Evolutionary conservation across 2,329 filamentous ascomycete species (phyloP).

Genomic region (Colletotrichum sansevieriae): DNA sequence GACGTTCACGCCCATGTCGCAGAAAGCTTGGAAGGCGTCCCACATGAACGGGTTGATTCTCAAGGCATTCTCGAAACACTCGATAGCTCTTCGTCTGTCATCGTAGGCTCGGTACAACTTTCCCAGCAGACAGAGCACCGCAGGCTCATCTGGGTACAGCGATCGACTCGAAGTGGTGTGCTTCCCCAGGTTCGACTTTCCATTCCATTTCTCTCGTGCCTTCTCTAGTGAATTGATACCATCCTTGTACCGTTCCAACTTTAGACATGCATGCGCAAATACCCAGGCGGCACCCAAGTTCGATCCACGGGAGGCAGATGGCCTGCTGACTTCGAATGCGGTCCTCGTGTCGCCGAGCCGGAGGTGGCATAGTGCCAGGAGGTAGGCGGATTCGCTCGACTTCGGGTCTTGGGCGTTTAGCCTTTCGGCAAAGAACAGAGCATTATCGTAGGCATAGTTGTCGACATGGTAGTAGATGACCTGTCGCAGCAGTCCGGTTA

Average conservation of each 20-base stretch:
- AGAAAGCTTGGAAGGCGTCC: conserved; percentile 93
- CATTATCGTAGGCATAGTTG: conserved; percentile 89
- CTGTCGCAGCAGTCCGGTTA: conserved; percentile 68
- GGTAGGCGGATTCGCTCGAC: conserved; percentile 83
- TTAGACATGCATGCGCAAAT: conserved; percentile 89
- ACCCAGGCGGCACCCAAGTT: conserved; percentile 92
- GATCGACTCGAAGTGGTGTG: conserved; percentile 83
- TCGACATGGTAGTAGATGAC: conserved; percentile 81
- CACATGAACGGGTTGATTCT: conserved; percentile 97
- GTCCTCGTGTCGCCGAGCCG: conserved; percentile 86
- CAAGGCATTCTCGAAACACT: conserved; percentile 88
- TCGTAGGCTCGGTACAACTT: conserved; percentile 90
- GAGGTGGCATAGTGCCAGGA: conserved; percentile 87
- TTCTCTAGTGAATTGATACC: conserved; percentile 89
- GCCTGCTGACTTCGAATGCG: conserved; percentile 85
- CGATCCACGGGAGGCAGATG: conserved; percentile 75
- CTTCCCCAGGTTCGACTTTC: conserved; percentile 83
- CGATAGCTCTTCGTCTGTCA: conserved; percentile 84
- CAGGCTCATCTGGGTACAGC: conserved; percentile 84
- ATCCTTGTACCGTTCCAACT: conserved; percentile 82
- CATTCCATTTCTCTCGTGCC: conserved; percentile 79
- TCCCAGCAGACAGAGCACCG: conserved; percentile 85
- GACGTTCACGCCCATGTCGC: conserved; percentile 86
- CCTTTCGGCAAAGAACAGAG: conserved; percentile 92
- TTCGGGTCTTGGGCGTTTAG: conserved; percentile 86